A percentile compares a stretch with the other conserved stretches of the same genome.
Evolutionary conservation across 352 stramenopile species (phyloP).

Genomic region (Thraustotheca clavata): DNA sequence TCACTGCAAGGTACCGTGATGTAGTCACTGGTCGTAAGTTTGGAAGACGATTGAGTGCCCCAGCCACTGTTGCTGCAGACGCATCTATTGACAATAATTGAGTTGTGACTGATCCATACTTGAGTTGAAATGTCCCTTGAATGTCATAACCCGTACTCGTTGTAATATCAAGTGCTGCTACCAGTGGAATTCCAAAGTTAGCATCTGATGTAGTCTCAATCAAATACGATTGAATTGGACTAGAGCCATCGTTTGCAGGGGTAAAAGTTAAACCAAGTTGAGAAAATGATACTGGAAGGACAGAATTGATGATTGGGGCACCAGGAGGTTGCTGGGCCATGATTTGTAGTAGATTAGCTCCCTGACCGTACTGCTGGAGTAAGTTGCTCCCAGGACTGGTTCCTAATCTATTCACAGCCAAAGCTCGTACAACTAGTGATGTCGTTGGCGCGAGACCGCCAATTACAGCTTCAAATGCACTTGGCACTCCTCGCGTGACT

Average conservation of each 20-base stretch:
- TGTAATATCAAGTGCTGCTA: slow-evolving; percentile 43
- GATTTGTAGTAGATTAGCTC: slow-evolving; percentile 40
- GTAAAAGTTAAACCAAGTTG: slow-evolving; percentile 33
- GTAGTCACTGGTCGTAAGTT: slow-evolving; percentile 43
- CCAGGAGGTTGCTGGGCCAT: slow-evolving; percentile 31
- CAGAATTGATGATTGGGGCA: slow-evolving; percentile 29
- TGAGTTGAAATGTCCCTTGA: slow-evolving; percentile 50
- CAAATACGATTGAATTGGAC: slow-evolving; percentile 38
- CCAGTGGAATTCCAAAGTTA: slow-evolving; percentile 36
- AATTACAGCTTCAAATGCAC: slow-evolving; percentile 55
- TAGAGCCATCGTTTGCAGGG: slow-evolving; percentile 23
- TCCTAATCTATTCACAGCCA: slow-evolving; percentile 54
- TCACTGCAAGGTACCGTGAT: slow-evolving; percentile 35
- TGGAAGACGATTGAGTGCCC: slow-evolving; percentile 35
- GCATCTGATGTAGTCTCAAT: slow-evolving; percentile 48
- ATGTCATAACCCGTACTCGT: slow-evolving; percentile 45
- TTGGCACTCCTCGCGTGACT: slow-evolving; percentile 46
- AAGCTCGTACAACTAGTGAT: slow-evolving; percentile 59
- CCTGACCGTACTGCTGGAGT: slow-evolving; percentile 50
- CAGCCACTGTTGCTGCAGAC: slow-evolving; percentile 29
- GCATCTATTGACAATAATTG: slow-evolving; percentile 44
- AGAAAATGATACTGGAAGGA: slow-evolving; percentile 48
- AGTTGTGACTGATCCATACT: slow-evolving; percentile 47
- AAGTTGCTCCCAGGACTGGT: slow-evolving; percentile 49
- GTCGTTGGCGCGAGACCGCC: slow-evolving; percentile 32